These are phyloP conservation scores for Trypanosoma cruzi DNA, from an alignment of 208 protist species.

Conservation along the genomic window DNA sequence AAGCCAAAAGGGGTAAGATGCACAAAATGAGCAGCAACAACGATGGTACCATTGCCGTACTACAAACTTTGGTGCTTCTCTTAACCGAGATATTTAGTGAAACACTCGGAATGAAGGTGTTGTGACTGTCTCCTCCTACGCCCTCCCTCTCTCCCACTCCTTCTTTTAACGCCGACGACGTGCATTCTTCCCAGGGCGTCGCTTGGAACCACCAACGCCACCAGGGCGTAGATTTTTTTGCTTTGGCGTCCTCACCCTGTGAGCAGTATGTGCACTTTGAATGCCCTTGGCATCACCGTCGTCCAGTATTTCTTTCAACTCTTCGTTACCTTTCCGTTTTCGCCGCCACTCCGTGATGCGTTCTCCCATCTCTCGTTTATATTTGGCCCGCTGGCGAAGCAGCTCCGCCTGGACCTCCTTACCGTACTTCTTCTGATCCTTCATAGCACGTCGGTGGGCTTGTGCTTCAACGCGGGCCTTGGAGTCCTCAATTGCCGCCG, in stretches of 20 bases:
- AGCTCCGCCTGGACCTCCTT: slow-evolving; percentile 96
- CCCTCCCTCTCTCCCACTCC: background rate
- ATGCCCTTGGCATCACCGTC: slow-evolving; percentile 49
- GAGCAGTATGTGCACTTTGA: slow-evolving; percentile 1
- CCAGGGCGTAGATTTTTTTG: slow-evolving; percentile 59
- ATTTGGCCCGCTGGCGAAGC: slow-evolving; percentile 91
- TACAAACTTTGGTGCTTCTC: background rate
- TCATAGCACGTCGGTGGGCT: slow-evolving; percentile 87
- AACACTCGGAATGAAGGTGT: background rate
- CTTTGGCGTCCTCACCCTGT: slow-evolving; percentile 30
- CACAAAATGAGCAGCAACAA: background rate
- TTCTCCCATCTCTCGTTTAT: slow-evolving; percentile 93
- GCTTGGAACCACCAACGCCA: slow-evolving; percentile 43
- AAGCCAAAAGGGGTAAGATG: background rate
- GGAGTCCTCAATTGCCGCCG: slow-evolving; percentile 81
- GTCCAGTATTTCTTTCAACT: slow-evolving; percentile 67
- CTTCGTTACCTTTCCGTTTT: slow-evolving; percentile 77
- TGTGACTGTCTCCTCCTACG: background rate
- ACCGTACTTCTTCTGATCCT: slow-evolving; percentile 96
- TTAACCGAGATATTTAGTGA: background rate
- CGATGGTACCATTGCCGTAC: background rate
- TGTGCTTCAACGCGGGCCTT: slow-evolving; percentile 83
- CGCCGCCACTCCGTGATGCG: slow-evolving; percentile 86
- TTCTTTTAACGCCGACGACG: slow-evolving; percentile 44
- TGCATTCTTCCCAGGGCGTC: slow-evolving; percentile 91